Base-by-base conservation (phyloP, 257 asterid genomes). In the Solanum appendiculatum region DNA sequence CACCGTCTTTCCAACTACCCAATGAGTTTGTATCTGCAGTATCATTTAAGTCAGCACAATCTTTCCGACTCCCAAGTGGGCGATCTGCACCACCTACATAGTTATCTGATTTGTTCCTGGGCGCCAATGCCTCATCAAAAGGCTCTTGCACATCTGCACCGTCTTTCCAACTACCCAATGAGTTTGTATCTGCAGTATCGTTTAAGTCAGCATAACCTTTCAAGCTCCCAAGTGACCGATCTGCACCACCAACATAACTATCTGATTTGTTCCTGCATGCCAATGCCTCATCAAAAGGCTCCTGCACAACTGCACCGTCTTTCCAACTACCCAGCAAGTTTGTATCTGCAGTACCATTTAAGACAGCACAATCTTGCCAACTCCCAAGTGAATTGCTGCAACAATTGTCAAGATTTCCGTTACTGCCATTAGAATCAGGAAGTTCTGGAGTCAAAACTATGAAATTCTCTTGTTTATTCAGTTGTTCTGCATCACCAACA, bases 111-210 rank as follows among this genome's bases (percentile, higher is more conserved):
- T 13, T 66, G 37, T 68, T 31, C 42, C 25, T 69, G 42, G 14
- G 42, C 23, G 42, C 42, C n/a, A 69, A 69, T 69, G 77, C n/a
- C 40, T 69, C 77, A 69, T 31, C 77, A 33, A 69, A 33, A 69
- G 77, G 77, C 40, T 16, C 42, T 2, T 69, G 25, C 82, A 69
- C 91, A 73, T 92, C 93, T 7, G 86, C 90, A 18, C 89, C 93
- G 44, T 93, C 98, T 86, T 93, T 92, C 95, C 96, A 92, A 89
- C 95, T 91, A 3, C 97, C 94, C 91, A 92, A 60, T 34, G 96
- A 93, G 87, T 93, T 90, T 37, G 95, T 87, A 87, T 94, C 98
- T 21, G 88, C 89, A 64, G 74, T 88, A 87, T 93, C 96, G 72
- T 88, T 88, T 84, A 80, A 75, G 85, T 90, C 90, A 7, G 42